These are phyloP conservation scores for Escovopsis sp. DNA, from an alignment of 2,329 filamentous ascomycete genomes.

Conservation along the genomic window DNA sequence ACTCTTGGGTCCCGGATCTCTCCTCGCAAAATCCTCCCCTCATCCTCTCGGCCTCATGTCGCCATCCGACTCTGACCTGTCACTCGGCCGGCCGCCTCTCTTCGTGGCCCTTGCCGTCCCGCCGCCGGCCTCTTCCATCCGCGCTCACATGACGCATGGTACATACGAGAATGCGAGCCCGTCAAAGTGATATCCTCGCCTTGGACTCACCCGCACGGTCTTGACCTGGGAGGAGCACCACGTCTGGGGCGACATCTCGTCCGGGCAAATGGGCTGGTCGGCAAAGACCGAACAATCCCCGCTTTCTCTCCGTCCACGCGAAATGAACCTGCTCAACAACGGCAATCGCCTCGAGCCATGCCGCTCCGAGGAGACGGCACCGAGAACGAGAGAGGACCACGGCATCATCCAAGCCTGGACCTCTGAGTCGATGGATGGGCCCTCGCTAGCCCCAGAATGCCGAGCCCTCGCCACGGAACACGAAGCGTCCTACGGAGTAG, in stretches of 20 bases:
- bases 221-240: too few species aligned
- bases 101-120: background rate
- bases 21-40: background rate
- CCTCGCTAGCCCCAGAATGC: too few species aligned
- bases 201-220: background rate
- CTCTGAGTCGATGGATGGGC: too few species aligned
- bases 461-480: too few species aligned
- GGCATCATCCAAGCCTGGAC: too few species aligned
- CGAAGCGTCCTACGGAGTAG: too few species aligned
- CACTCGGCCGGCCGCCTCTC: constrained; percentile 1
- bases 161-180: background rate
- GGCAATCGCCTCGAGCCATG: too few species aligned
- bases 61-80: constrained; percentile 6
- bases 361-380: too few species aligned
- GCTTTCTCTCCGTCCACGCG: background rate
- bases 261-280: background rate
- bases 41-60: constrained; percentile 1
- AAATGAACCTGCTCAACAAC: too few species aligned
- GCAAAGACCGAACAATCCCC: background rate
- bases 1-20: too few species aligned
- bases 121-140: background rate
- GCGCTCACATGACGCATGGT: background rate
- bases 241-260: too few species aligned
- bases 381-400: too few species aligned
- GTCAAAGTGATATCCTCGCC: background rate